Evolutionary conservation across 805 yeast genomes (phyloP).

Genomic region (Ogataea siamensis): DNA sequence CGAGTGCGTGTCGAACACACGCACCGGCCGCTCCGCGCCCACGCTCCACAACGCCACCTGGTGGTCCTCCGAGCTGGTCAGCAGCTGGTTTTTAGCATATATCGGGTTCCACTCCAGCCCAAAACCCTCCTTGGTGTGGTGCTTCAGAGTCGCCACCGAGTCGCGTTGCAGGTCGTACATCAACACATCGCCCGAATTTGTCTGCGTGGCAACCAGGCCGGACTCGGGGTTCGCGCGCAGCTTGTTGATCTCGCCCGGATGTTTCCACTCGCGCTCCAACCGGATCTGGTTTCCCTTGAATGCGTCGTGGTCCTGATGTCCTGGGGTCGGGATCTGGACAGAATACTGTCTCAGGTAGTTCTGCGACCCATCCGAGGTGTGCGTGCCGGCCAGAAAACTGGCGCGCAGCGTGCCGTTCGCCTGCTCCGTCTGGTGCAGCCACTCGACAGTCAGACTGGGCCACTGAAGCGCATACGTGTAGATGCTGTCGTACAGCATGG

Average conservation of each 20-base stretch:
- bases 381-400: constrained; percentile 46
- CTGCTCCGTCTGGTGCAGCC: constrained; percentile 50
- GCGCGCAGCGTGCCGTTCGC: constrained; percentile 18
- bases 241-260: constrained; percentile 65
- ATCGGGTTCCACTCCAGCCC: constrained; percentile 65
- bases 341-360: constrained; percentile 47
- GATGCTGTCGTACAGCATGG: constrained; percentile 69
- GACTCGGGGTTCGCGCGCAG: constrained; percentile 53
- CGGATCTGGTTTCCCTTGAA: constrained; percentile 39
- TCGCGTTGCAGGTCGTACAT: constrained; percentile 37
- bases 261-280: constrained; percentile 51
- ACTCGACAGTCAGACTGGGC: constrained; percentile 71
- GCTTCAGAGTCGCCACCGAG: constrained; percentile 36
- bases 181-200: constrained; percentile 49
- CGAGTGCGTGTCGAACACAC: constrained; percentile 47
- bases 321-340: constrained; percentile 49
- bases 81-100: constrained; percentile 39
- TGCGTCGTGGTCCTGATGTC: constrained; percentile 30
- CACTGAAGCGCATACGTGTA: constrained; percentile 65
- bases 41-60: constrained; percentile 73
- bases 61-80: constrained; percentile 66
- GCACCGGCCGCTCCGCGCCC: constrained; percentile 40
- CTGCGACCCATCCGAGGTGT: constrained; percentile 38
- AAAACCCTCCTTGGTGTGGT: constrained; percentile 66
- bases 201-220: constrained; percentile 51